These are phyloP conservation scores for Trametes polyzona DNA, from an alignment of 1,284 basidiomycete species.

Conservation along the genomic window DNA sequence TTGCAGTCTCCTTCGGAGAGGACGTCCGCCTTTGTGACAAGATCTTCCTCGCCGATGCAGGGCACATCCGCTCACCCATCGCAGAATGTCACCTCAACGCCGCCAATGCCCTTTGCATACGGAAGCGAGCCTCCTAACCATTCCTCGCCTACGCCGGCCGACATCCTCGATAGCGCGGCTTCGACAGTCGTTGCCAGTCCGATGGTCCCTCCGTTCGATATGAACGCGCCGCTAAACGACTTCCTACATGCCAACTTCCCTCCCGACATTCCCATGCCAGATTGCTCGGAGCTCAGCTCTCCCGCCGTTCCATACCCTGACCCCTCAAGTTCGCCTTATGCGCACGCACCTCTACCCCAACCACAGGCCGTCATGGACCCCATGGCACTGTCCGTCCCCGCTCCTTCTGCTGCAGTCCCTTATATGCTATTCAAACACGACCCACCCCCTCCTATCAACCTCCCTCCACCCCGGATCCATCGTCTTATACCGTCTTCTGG, in stretches of 20 bases:
- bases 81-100: conserved; percentile 27
- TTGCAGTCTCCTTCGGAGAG: conserved; percentile 35
- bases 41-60: conserved; percentile 38
- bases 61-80: conserved; percentile 25
- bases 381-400: conserved; percentile 25
- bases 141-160: conserved; percentile 11
- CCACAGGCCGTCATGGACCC: conserved; percentile 30
- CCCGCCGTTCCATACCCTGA: conserved; percentile 25
- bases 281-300: conserved; percentile 24
- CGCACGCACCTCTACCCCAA: conserved; percentile 16
- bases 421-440: conserved; percentile 65
- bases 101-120: conserved; percentile 27
- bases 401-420: conserved; percentile 42
- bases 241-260: conserved; percentile 25
- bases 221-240: conserved; percentile 24
- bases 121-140: conserved; percentile 28
- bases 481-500: conserved; percentile 91
- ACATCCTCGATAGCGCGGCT: conserved; percentile 14
- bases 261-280: conserved; percentile 33
- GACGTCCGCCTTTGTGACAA: conserved; percentile 36
- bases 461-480: conserved; percentile 72
- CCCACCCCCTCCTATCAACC: conserved; percentile 46
- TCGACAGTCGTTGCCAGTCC: conserved; percentile 21
- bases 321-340: conserved; percentile 14
- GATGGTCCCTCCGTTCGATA: conserved; percentile 26